Evolutionary conservation across 2,329 filamentous ascomycete genomes (phyloP), one percentile per base, ranked within the genome.

Genomic region (Didymella pinodella): DNA sequence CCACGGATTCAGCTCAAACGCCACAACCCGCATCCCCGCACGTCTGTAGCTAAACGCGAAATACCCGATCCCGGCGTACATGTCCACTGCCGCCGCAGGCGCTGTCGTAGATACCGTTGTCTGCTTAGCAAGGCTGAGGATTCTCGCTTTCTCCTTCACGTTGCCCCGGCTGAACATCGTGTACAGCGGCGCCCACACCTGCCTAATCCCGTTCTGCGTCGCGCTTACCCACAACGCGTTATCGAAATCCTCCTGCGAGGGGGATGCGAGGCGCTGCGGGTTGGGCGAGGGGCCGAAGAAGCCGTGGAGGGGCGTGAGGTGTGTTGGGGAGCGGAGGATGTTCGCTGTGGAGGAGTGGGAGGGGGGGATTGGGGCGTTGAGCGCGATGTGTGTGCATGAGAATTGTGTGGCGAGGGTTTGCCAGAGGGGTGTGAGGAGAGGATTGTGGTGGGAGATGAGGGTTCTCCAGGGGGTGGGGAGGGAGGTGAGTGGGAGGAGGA

Each of bases 131-230:
- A 84, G 65, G 0, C 73, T 74, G 4, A 96, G 77, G 1, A 97
- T 78, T 12, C 94, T 83, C 0, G 90, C 88, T 75, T 97, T 98
- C 78, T 98, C 94, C 49, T 88, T 90, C 59, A 97, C 82, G 76
- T 97, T 98, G 3, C 94, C 93, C 1, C 93, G 86, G 62, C 90
- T 93, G 75, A 98, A 98, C 93, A 97, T 97, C 26, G 93, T 96
- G 83, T 92, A 93, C 0, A 88, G 79, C 14, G 94, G 94, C 0
- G 93, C 90, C 93, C 93, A 98, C 2, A 85, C 88, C 79, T 98
- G 94, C 34, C 81, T 78, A 57, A 98, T 90, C 2, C 89, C 90
- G 57, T 86, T 83, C 74, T 97, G 93, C 51, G 84, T 86, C 4
- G 90, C 88, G 12, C 83, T 85, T 0, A 90, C 90, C 94, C 94